Base-by-base conservation (phyloP, 768 basidiomycete species). In the Cytidiella melzeri region DNA sequence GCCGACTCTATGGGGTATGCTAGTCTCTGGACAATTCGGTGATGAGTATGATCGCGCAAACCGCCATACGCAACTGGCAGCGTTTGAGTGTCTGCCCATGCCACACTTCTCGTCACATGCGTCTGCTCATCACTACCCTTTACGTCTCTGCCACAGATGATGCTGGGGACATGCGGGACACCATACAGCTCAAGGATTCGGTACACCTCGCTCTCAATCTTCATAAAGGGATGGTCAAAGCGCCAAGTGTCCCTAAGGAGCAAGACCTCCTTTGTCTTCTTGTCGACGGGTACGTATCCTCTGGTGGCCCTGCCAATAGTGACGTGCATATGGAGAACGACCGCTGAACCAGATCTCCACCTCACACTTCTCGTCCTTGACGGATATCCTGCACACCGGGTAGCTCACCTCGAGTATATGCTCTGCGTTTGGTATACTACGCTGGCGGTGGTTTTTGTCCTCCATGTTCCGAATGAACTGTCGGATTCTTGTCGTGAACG, bases 191-290 rank as follows among this genome's bases (percentile, higher is more conserved):
- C n/a, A n/a, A 53, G 28, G 10, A 19, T 7, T 7, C 37, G 20
- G 49, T 50, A 49, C 9, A 26, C 27, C 19, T 53, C 39, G 1
- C 6, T 18, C 28, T 53, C 52, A 18, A 20, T 18, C 20, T 7
- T 25, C 20, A 41, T 18, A 2, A 41, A 36, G 1, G 3, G 15
- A 12, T n/a, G 12, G 21, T 20, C 36, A 12, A 23, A 12, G 9
- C 50, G 42, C 50, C 50, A 55, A 10, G 42, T 28, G 40, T 55
- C 53, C 43, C 51, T 55, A n/a, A 52, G 13, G 42, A 51, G 51
- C 12, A 55, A 43, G n/a, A 51, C 27, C 27, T 21, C 15, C 12
- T 38, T 39, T 18, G 18, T n/a, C 11, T 18, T 13, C 18, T 46
- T 10, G 18, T 45, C 30, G 30, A 25, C 38, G 6, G 53, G 50